Percentiles rank a stretch among this genome's conserved stretches.
Conservation (phyloP, 768 basidiomycete species). For the Hericium alpestre region DNA sequence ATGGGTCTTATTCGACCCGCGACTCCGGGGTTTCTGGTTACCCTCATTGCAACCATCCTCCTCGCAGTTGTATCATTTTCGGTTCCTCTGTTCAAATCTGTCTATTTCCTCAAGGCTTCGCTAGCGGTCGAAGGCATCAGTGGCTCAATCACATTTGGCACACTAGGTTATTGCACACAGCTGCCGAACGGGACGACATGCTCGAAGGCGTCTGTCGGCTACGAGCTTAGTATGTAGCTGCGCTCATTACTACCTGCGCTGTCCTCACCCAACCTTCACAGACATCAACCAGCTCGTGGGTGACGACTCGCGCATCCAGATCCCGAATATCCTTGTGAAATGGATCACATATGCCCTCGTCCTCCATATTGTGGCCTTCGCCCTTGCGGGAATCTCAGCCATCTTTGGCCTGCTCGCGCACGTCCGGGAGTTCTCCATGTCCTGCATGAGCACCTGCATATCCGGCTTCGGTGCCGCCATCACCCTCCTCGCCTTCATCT, state of each 20-base stretch:
- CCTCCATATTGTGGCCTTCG: constrained; percentile 83
- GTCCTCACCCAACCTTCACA: constrained; percentile 19
- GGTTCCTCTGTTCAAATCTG: constrained; percentile 79
- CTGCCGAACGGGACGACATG: constrained; percentile 51
- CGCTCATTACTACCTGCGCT: neutral
- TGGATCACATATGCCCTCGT: constrained; percentile 94
- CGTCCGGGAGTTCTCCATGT: constrained; percentile 77
- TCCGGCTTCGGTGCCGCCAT: constrained; percentile 73
- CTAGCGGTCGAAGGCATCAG: constrained; percentile 34
- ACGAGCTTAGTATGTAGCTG: constrained; percentile 62
- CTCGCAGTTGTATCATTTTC: constrained; percentile 85
- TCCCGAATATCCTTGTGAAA: constrained; percentile 78
- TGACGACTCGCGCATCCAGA: constrained; percentile 50
- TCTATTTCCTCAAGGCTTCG: constrained; percentile 80
- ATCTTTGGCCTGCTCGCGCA: constrained; percentile 84
- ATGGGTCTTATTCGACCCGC: constrained; percentile 73
- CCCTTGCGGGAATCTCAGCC: constrained; percentile 56
- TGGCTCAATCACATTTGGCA: constrained; percentile 75
- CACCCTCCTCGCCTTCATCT: constrained; percentile 80
- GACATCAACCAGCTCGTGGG: constrained; percentile 79
- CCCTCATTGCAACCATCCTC: constrained; percentile 65
- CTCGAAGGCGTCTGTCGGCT: constrained; percentile 74
- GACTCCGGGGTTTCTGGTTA: constrained; percentile 82
- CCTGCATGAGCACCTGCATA: constrained; percentile 70
- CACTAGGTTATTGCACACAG: constrained; percentile 78